phyloP scores from a whole-genome alignment of 805 yeast genomes.

The Monosporozyma aerobia region DNA sequence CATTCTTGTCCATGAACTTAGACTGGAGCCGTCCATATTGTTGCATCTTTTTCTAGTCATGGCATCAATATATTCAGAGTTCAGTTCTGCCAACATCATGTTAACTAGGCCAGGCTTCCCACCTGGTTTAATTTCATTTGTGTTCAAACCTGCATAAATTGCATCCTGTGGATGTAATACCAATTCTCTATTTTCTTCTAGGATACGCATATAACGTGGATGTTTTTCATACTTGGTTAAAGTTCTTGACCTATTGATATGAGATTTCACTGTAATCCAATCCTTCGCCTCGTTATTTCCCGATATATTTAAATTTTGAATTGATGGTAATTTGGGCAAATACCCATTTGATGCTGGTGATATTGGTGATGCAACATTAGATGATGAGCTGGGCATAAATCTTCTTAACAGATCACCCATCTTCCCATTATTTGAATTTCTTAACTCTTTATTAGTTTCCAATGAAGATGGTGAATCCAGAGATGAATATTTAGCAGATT shows the following conservation, averaged over 20 bases:
- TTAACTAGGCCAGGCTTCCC: slow-evolving; percentile 24
- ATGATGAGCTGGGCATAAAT: slow-evolving; percentile 18
- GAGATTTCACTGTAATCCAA: slow-evolving; percentile 50
- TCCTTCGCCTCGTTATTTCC: slow-evolving; percentile 33
- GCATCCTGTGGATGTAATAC: slow-evolving; percentile 54
- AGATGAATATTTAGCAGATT: background rate
- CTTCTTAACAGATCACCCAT: slow-evolving; percentile 29
- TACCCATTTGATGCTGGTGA: slow-evolving; percentile 5
- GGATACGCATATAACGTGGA: slow-evolving; percentile 53
- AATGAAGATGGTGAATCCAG: background rate
- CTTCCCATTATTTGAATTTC: slow-evolving; percentile 23
- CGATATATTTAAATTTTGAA: slow-evolving; percentile 17
- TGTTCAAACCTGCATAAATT: slow-evolving; percentile 36
- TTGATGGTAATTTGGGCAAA: slow-evolving; percentile 25
- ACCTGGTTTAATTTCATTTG: slow-evolving; percentile 36
- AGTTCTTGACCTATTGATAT: slow-evolving; percentile 64
- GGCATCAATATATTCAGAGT: slow-evolving; percentile 36
- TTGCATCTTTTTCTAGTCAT: slow-evolving; percentile 32
- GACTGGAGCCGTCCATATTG: slow-evolving; percentile 36
- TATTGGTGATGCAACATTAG: slow-evolving; percentile 14
- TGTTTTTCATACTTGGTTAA: slow-evolving; percentile 60
- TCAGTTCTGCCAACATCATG: slow-evolving; percentile 26
- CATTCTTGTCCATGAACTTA: slow-evolving; percentile 46
- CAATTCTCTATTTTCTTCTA: slow-evolving; percentile 51
- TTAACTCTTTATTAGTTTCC: slow-evolving; percentile 10